A percentile compares a stretch with the other conserved stretches of the same genome.
Conservation (phyloP, 176 grass and related monocot genomes). For the barley (Hordeum vulgare) region DNA sequence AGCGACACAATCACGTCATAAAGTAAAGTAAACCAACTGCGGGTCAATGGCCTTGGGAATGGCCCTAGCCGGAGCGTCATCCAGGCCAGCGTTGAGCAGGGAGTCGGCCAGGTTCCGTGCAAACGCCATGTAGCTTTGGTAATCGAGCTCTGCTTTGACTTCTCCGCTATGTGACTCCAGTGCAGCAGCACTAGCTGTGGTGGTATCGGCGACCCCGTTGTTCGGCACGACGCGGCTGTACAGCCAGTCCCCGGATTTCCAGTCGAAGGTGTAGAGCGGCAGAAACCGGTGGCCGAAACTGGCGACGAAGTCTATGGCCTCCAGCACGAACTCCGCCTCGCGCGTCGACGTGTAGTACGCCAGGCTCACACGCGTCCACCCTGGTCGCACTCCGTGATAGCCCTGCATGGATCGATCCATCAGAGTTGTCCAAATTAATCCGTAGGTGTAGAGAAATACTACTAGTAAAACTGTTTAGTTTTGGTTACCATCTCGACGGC, state of each 20-base stretch:
- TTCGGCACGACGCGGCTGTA: conserved; percentile 11
- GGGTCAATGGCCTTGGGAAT: conserved; percentile 26
- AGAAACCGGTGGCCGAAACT: conserved; percentile 65
- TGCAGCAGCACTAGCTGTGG: not conserved
- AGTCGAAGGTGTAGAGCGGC: conserved; percentile 58
- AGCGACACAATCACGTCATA: not conserved
- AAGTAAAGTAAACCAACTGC: conserved; percentile 31
- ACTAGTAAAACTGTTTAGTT: too few relatives aligned
- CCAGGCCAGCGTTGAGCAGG: not conserved
- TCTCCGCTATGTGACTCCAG: not conserved
- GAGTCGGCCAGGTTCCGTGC: conserved; percentile 14
- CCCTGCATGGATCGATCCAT: conserved; percentile 27
- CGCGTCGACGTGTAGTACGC: conserved; percentile 52
- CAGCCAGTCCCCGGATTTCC: conserved; percentile 57
- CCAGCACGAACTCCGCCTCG: conserved; percentile 68
- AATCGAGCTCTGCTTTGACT: conserved; percentile 10
- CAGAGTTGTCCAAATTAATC: too few relatives aligned
- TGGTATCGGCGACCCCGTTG: not conserved
- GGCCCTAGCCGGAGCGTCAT: not conserved
- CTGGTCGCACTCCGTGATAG: conserved; percentile 57
- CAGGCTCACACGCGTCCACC: conserved; percentile 77
- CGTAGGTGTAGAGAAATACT: too few relatives aligned
- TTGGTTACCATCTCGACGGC: conserved; percentile 24
- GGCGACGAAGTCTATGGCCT: conserved; percentile 60
- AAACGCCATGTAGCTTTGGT: conserved; percentile 27